Evolutionary conservation across 805 yeast genomes (phyloP), one percentile per base, ranked within the genome.

Genomic region (Candida patagonica): DNA sequence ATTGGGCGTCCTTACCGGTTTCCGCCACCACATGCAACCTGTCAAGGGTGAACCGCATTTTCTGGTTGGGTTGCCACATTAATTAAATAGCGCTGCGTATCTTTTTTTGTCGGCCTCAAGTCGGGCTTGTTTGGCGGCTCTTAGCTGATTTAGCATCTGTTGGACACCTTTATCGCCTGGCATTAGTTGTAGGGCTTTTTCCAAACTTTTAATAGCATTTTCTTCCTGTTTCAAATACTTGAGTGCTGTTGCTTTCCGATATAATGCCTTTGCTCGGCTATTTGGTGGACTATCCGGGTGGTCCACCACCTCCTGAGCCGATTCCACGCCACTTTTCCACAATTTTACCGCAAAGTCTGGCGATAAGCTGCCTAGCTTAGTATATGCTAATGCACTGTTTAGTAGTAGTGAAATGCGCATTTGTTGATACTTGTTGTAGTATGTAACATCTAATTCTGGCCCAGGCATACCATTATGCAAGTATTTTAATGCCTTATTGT

Each of bases 181-280:
- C 25, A 79, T 73, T 35, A 73, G 57, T 41, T 67, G 61, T 20
- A 74, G 60, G 0, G 96, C 96, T 44, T 68, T 65, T 48, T 76
- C 73, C 42, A 87, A 70, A 45, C 79, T 80, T 9, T 58, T 61
- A 37, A 80, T 63, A 0, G 95, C 94, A 42, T 67, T 71, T 23
- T 80, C 89, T 40, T 76, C 79, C 54, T 83, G 78, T 54, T 80
- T 80, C 17, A 69, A 63, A 6, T 71, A 61, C 44, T 74, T 60
- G 52, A 76, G 71, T 1, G 92, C 95, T 54, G 72, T 65, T 26
- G 94, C 96, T 59, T 89, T 78, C 59, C 97, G 78, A 66, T 78
- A 88, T 32, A 74, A 64, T 0, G 96, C 96, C 66, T 88, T 88
- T 13, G 94, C 85, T n/a, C 10, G 7, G 4, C 19, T 4, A 7